Evolutionary conservation across 2,329 filamentous ascomycete genomes (phyloP).

Genomic region (Penicillium sp.): DNA sequence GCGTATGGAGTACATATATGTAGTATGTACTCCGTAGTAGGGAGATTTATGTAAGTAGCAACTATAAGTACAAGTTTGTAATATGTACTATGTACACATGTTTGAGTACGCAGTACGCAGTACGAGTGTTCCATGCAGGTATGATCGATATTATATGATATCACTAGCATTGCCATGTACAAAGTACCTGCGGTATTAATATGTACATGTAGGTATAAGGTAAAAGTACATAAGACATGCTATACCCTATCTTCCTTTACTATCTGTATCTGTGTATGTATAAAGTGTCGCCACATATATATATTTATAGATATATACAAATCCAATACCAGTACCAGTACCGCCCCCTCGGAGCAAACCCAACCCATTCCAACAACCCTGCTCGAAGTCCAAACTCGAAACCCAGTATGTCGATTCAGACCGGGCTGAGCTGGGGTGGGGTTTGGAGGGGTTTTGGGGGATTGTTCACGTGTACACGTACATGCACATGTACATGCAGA

Average conservation of each 20-base stretch:
- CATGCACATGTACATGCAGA: background rate
- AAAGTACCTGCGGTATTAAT: background rate
- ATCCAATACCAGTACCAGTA: background rate
- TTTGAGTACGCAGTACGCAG: background rate
- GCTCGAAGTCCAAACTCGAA: background rate
- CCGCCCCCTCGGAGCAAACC: background rate
- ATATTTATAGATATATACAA: no score
- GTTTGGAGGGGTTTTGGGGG: background rate
- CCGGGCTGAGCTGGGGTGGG: background rate
- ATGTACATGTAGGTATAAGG: background rate
- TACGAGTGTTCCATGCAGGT: background rate
- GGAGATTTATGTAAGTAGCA: background rate
- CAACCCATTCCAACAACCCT: background rate
- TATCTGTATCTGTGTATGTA: no score
- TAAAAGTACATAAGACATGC: background rate
- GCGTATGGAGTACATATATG: background rate
- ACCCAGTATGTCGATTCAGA: background rate
- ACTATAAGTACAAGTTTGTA: no score
- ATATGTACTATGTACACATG: background rate
- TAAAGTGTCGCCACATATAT: no score
- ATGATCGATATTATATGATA: background rate
- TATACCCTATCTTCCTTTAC: background rate
- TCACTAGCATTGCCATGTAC: background rate
- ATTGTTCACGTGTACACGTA: conserved; percentile 2
- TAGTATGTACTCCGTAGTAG: background rate